Evolutionary conservation across 2,329 filamentous ascomycete species (phyloP).

Genomic region (Talaromyces sp.): DNA sequence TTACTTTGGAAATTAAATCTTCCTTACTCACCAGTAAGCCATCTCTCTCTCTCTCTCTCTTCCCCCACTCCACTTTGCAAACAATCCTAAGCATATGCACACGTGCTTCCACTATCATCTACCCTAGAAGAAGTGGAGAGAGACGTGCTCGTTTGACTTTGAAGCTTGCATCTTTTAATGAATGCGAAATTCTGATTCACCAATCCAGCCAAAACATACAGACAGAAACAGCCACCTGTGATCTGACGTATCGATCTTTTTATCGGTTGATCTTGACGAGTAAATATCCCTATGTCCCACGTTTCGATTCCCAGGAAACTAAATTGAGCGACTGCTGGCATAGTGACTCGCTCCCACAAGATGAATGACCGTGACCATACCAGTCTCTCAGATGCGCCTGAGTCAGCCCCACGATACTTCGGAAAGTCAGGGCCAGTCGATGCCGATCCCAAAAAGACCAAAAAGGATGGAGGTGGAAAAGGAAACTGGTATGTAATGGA

Average conservation of each 20-base stretch:
- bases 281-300: background rate
- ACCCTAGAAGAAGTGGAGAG: background rate
- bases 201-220: background rate
- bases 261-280: background rate
- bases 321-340: background rate
- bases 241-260: background rate
- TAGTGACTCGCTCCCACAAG: slow-evolving; percentile 98
- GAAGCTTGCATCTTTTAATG: background rate
- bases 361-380: slow-evolving; percentile 88
- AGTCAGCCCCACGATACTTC: slow-evolving; percentile 86
- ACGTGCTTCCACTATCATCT: background rate
- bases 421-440: slow-evolving; percentile 79
- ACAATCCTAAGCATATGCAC: background rate
- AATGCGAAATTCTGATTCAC: background rate
- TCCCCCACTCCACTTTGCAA: background rate
- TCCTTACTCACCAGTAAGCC: background rate
- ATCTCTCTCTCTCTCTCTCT: background rate
- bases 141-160: background rate
- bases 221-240: background rate
- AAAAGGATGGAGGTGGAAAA: slow-evolving; percentile 92
- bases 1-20: background rate
- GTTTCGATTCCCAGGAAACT: background rate
- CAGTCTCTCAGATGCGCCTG: slow-evolving; percentile 70
- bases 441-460: slow-evolving; percentile 83
- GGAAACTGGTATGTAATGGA: slow-evolving; percentile 72